A percentile compares a stretch with the other conserved stretches of the same genome.
phyloP scores from a whole-genome alignment of 768 basidiomycete genomes.

The Leccinellum albellum region DNA sequence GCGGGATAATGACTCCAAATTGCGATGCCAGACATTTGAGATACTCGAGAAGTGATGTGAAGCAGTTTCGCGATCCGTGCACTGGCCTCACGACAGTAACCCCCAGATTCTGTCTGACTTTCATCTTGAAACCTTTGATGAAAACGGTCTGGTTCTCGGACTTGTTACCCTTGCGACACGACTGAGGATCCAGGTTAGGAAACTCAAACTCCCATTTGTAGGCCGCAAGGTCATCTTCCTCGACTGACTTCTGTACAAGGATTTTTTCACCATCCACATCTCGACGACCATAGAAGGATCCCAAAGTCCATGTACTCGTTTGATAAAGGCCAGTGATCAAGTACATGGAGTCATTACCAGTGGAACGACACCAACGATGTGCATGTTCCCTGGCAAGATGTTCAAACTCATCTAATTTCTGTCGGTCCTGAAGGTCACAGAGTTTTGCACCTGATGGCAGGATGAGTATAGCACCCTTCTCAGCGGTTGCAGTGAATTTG shows the following conservation, averaged over 20 bases:
- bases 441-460: slow-evolving; percentile 3
- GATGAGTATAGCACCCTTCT: slow-evolving; percentile 2
- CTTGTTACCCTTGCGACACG: neutral
- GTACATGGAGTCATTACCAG: neutral
- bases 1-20: too few species aligned
- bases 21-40: neutral
- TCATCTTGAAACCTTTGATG: slow-evolving; percentile 8
- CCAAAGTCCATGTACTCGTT: neutral
- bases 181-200: neutral
- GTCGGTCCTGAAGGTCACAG: neutral
- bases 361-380: neutral
- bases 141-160: slow-evolving; percentile 12
- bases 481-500: neutral
- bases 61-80: too few species aligned
- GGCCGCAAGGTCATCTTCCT: neutral
- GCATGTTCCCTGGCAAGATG: neutral
- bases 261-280: neutral
- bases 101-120: neutral
- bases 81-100: neutral
- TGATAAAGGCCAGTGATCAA: slow-evolving; percentile 4
- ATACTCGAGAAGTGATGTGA: neutral
- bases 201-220: neutral
- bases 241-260: neutral
- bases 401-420: neutral
- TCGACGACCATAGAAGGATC: neutral